Base-by-base conservation (phyloP, 169 alveolate genomes). In the Eimeria necatrix region DNA sequence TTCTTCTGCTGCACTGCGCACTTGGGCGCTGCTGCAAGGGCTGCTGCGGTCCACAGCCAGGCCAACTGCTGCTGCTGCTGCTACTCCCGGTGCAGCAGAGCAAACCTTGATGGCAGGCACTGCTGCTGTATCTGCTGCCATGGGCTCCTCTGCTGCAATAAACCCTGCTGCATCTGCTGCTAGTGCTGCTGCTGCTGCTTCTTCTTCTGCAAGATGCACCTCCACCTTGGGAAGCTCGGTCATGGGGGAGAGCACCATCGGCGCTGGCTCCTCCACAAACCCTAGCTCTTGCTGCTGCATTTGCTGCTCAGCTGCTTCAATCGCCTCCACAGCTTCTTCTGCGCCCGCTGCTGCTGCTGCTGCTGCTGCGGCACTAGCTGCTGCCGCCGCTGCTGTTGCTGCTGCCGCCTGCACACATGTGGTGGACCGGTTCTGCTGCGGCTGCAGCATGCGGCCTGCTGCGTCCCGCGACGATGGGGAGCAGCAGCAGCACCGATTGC, bases 81-180 rank as follows among this genome's bases (percentile, higher is more conserved):
- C 70, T 78, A 48, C 78, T 2, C 14, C 78, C 2, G 32, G 12
- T 10, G 22, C 20, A 14, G 68, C 20, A 56, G 68, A 56, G 22
- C 20, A 10, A 18, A 18, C 68, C 20, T 18, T 56, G 68, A 10
- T 56, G 5, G 46, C 32, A 8, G 78, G 6, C 32, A 18, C 88
- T 78, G 88, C 70, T 78, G 88, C 68, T 78, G 88, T 14, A 48
- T 18, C 88, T 78, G 88, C 88, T 78, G 88, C 68, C 26, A 32
- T 32, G 41, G 88, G 48, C 26, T 6, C 88, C 49, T 46, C 88
- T 49, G 88, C 70, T 49, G 88, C 88, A 18, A 5, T 60, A 9
- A 26, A 20, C 4, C 61, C 56, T 10, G 86, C 86, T 0, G 59
- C 86, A 18, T 9, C 26, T 76, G 87, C 87, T 76, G 64, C 87